Percentiles rank a stretch among this genome's conserved stretches.
phyloP scores from a whole-genome alignment of 2,329 filamentous ascomycete species.

The Penicillium digitatum region DNA sequence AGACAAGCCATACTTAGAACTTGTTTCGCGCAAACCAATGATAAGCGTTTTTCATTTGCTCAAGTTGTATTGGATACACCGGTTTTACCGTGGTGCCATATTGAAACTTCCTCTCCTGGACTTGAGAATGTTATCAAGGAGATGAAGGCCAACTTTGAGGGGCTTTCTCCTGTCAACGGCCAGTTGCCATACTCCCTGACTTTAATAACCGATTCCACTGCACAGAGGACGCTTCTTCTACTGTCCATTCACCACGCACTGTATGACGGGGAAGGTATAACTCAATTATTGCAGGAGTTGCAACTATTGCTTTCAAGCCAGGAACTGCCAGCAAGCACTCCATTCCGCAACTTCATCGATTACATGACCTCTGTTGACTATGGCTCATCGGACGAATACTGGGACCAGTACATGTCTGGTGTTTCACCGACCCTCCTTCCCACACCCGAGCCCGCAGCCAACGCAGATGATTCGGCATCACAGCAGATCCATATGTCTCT shows the following conservation, averaged over 20 bases:
- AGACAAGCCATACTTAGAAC: constrained; percentile 77
- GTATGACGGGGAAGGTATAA: constrained; percentile 79
- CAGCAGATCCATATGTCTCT: constrained; percentile 21
- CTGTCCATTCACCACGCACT: constrained; percentile 73
- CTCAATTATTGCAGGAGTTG: constrained; percentile 65
- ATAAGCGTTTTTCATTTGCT: constrained; percentile 59
- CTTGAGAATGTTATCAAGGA: constrained; percentile 44
- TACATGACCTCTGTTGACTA: constrained; percentile 53
- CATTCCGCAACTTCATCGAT: constrained; percentile 62
- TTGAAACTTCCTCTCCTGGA: constrained; percentile 42
- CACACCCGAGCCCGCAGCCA: background rate
- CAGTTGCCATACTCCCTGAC: constrained; percentile 30
- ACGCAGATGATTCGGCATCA: constrained; percentile 10
- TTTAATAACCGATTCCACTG: constrained; percentile 16
- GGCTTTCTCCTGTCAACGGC: constrained; percentile 20
- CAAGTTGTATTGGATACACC: constrained; percentile 63
- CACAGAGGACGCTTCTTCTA: constrained; percentile 26
- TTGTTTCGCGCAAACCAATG: constrained; percentile 64
- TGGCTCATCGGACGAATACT: constrained; percentile 58
- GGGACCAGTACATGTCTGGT: constrained; percentile 54
- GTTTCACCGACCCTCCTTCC: constrained; percentile 47
- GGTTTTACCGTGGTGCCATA: constrained; percentile 41
- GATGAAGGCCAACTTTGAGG: constrained; percentile 35
- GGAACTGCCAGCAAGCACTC: constrained; percentile 48
- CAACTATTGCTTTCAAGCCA: constrained; percentile 54